Percentiles rank a stretch among this genome's conserved stretches.
phyloP scores from a whole-genome alignment of 139 green algal genomes.

The Chlamydomonas sphaeroides region DNA sequence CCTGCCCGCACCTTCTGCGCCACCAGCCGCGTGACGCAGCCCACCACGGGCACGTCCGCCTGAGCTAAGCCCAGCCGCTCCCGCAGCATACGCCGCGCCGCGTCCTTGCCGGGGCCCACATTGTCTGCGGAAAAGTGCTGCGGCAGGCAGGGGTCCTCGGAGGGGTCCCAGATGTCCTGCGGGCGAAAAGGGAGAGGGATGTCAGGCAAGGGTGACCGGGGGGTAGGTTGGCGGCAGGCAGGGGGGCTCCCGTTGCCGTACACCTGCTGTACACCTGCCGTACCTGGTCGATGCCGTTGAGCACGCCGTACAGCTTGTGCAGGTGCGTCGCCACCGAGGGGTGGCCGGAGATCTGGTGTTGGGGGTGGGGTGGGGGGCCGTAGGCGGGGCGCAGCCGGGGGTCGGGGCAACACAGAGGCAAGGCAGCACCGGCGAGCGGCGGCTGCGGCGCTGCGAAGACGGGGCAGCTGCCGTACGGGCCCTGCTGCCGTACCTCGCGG shows the following conservation, averaged over 20 bases:
- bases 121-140: conserved; percentile 56
- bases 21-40: conserved; percentile 84
- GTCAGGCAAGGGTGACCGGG: too few species aligned
- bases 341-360: conserved; percentile 79
- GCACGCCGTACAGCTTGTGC: conserved; percentile 88
- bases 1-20: conserved; percentile 83
- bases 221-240: too few species aligned
- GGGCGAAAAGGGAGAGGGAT: too few species aligned
- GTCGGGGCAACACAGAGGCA: too few species aligned
- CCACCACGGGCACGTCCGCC: conserved; percentile 81
- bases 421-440: too few species aligned
- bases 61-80: conserved; percentile 66
- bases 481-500: conserved; percentile 66
- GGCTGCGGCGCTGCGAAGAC: too few species aligned
- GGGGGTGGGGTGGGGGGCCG: too few species aligned
- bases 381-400: too few species aligned
- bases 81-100: conserved; percentile 72
- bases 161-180: conserved; percentile 95
- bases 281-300: conserved; percentile 94
- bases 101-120: conserved; percentile 70
- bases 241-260: too few species aligned
- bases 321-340: conserved; percentile 77
- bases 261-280: too few species aligned
- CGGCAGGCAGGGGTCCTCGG: conserved; percentile 80
- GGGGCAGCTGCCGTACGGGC: too few species aligned